These are phyloP conservation scores for Tylopilus vinaceipallidus DNA, from an alignment of 768 basidiomycete genomes.

Conservation along the genomic window DNA sequence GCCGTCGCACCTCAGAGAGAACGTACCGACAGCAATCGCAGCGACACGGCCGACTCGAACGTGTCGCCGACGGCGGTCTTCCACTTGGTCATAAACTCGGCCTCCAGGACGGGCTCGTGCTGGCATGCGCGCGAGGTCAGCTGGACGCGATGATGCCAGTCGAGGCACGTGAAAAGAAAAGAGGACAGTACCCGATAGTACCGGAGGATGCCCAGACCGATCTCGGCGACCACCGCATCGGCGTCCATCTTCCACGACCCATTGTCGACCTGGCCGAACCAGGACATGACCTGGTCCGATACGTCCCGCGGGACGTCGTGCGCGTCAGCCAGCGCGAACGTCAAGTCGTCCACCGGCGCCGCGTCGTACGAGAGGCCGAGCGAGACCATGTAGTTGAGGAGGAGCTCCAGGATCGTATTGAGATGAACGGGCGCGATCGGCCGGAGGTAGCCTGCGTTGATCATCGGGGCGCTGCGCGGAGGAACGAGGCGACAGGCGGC, in stretches of 20 bases:
- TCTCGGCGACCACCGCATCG: conserved; percentile 59
- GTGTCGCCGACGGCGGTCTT: conserved; percentile 72
- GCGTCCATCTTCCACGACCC: conserved; percentile 69
- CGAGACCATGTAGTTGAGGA: conserved; percentile 74
- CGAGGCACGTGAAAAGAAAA: not conserved
- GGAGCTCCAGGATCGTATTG: conserved; percentile 64
- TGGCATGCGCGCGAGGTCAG: conserved; percentile 25
- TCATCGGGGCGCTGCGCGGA: not conserved
- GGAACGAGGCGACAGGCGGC: not conserved
- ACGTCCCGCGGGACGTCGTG: conserved; percentile 67
- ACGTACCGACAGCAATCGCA: conserved; percentile 67
- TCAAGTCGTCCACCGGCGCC: conserved; percentile 58
- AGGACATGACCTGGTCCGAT: conserved; percentile 67
- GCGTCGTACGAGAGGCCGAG: conserved; percentile 50
- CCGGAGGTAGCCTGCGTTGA: conserved; percentile 62
- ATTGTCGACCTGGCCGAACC: conserved; percentile 69
- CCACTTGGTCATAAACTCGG: conserved; percentile 67
- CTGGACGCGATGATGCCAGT: too few relatives aligned
- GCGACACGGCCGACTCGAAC: conserved; percentile 59
- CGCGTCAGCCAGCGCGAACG: conserved; percentile 61
- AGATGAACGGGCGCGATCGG: conserved; percentile 71
- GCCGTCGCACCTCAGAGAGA: not conserved
- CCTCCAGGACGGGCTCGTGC: conserved; percentile 58
- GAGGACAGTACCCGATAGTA: conserved; percentile 50
- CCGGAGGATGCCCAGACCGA: conserved; percentile 75